A percentile compares a stretch with the other conserved stretches of the same genome.
These are phyloP conservation scores for Vanderwaltozyma polyspora DNA, from an alignment of 805 yeast species.

Conservation along the genomic window DNA sequence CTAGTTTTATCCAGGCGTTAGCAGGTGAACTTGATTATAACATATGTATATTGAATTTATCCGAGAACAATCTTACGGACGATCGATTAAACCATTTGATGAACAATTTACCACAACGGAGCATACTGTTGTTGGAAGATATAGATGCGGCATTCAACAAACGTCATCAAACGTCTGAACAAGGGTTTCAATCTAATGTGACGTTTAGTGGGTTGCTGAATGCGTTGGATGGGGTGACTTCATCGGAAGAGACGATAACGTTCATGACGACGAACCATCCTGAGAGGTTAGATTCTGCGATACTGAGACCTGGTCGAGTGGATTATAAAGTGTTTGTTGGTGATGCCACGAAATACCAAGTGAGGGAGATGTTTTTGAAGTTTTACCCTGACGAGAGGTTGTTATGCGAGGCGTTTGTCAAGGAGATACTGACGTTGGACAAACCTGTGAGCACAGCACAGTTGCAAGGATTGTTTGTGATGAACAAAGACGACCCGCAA, in stretches of 20 bases:
- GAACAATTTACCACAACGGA: conserved; percentile 91
- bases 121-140: conserved; percentile 78
- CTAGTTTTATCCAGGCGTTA: conserved; percentile 88
- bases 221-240: conserved; percentile 94
- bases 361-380: conserved; percentile 71
- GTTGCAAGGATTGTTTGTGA: conserved; percentile 88
- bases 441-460: conserved; percentile 80
- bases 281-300: conserved; percentile 83
- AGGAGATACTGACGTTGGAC: conserved; percentile 31
- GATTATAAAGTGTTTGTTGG: conserved; percentile 75
- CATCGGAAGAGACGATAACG: conserved; percentile 91
- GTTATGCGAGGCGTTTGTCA: conserved; percentile 40
- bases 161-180: conserved; percentile 63
- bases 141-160: conserved; percentile 91
- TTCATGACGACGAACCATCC: conserved; percentile 99
- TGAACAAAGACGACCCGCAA: conserved; percentile 73
- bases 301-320: conserved; percentile 88
- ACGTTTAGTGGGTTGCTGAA: conserved; percentile 90
- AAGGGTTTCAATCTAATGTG: conserved; percentile 77
- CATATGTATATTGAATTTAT: conserved; percentile 81
- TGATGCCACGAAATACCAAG: conserved; percentile 79
- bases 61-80: conserved; percentile 87
- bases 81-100: conserved; percentile 88
- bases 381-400: conserved; percentile 61
- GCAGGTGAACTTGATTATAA: conserved; percentile 96